Base-by-base conservation (phyloP, 768 basidiomycete genomes). In the Rickenella mellea region DNA sequence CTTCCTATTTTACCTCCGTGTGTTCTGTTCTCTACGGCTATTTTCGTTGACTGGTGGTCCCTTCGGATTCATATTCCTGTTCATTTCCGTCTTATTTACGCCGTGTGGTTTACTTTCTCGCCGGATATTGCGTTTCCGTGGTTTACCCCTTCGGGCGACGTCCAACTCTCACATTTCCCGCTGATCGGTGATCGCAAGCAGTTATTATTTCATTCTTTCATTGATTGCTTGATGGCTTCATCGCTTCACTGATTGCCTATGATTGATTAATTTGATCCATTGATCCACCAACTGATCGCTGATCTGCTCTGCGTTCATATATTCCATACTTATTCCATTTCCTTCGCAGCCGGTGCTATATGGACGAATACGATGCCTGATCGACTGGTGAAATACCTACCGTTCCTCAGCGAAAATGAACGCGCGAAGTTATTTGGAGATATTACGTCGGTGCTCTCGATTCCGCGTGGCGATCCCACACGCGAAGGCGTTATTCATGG, bases 321-420 rank as follows among this genome's bases (percentile, higher is more conserved):
- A n/a, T n/a, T n/a, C n/a, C n/a, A n/a, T n/a, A n/a, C n/a, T n/a
- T n/a, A n/a, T n/a, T n/a, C n/a, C 14, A 37, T 33, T 28, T 22
- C 11, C 5, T 38, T 11, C 17, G 15, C 42, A 71, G 80, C 79
- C n/a, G 77, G 76, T 5, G 72, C 73, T 27, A 73, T 82, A 46
- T 82, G 79, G 77, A 70, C 73, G 2, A 70, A 70, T 51, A 60
- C 67, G 29, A 85, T 87, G 82, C 86, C 85, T 10, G 55, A 41
- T 0, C 69, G 74, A 39, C 70, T 88, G 22, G 69, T 63, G 1
- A 51, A 67, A 40, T 61, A 80, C 54, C 68, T 87, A 2, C 73
- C 78, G 0, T 47, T 78, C 28, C 33, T 36, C 5, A 53, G 65
- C 2, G 61, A 67, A 48, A 60, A 57, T 1, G 57, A 71, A 8